Base-by-base conservation (phyloP, 2,329 filamentous ascomycete genomes). In the Fusarium brachygibbosum region DNA sequence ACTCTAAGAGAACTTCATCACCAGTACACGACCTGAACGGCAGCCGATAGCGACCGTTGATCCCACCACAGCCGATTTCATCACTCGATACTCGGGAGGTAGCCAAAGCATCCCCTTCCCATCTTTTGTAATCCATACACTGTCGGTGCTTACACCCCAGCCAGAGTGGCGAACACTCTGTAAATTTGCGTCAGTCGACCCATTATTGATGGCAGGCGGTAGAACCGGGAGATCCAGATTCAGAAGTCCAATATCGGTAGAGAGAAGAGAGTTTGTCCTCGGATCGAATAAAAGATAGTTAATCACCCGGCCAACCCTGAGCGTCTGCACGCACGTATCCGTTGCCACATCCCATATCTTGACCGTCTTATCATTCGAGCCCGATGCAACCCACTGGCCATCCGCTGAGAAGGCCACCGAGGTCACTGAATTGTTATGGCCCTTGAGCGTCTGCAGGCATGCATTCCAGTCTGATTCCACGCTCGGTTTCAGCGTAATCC, bases 1-100 rank as follows among this genome's bases (percentile, higher is more conserved):
- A 4, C 44, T 57, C n/a, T 63, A 60, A 42, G 48, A 54, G 19
- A 71, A 66, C 38, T 56, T 38, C 29, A 72, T 57, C 34, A 54
- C 49, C 16, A 67, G 31, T 21, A 69, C 35, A 55, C 41, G 51
- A 25, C 63, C 66, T 52, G 54, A 63, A 11, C 16, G n/a, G 25
- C 56, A 61, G 19, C 44, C 17, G 44, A 46, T 34, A 46, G 44
- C 44, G n/a, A 46, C n/a, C 29, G 29, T 46, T 46, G 44, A 16
- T 23, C 4, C 44, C 29, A 46, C 28, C 29, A 17, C 7, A 32
- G 44, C 44, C 44, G 28, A 32, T 46, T 32, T 11, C 29, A 17
- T 17, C 29, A 6, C 1, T 12, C 44, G 29, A 46, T 46, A 46
- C 6, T 46, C 44, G 0, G n/a, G 2, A 32, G 44, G 29, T 46